Conservation (phyloP, 2,329 filamentous ascomycete genomes). For the Apiospora rasikravindrae region DNA sequence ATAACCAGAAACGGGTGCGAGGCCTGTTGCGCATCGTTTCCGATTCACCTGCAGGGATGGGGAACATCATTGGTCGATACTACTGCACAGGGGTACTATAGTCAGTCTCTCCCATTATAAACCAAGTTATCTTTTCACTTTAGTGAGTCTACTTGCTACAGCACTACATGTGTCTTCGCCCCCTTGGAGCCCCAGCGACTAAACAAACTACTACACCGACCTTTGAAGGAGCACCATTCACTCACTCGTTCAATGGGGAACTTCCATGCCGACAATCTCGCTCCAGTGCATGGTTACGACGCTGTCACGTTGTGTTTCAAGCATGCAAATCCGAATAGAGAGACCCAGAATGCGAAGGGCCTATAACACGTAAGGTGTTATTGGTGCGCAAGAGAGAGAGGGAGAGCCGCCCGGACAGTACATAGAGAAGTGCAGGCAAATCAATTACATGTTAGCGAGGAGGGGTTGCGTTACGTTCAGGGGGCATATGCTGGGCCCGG, state of each 20-base stretch:
- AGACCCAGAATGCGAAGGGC: not conserved
- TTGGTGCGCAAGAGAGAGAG: not conserved
- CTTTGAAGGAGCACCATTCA: not conserved
- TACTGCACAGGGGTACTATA: not conserved
- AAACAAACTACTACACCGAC: slow-evolving; percentile 12
- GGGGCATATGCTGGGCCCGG: slow-evolving; percentile 4
- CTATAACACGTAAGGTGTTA: not conserved
- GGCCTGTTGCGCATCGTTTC: not conserved
- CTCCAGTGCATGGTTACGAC: slow-evolving; percentile 4
- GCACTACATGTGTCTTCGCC: not conserved
- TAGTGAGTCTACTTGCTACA: not conserved
- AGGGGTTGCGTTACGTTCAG: not conserved
- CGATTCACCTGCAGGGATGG: not conserved
- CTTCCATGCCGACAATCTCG: not conserved
- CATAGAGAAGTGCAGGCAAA: not conserved
- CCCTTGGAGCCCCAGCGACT: not conserved
- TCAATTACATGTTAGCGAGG: not conserved
- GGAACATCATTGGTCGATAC: not conserved
- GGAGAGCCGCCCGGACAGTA: too few species aligned
- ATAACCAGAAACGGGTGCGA: not conserved
- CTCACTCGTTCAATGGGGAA: not conserved
- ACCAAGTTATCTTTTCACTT: too few species aligned
- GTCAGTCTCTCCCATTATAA: not conserved
- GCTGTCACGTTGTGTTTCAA: slow-evolving; percentile 14
- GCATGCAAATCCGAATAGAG: not conserved